phyloP scores from a whole-genome alignment of 2,329 filamentous ascomycete species.

The Pestalotiopsis sp. region DNA sequence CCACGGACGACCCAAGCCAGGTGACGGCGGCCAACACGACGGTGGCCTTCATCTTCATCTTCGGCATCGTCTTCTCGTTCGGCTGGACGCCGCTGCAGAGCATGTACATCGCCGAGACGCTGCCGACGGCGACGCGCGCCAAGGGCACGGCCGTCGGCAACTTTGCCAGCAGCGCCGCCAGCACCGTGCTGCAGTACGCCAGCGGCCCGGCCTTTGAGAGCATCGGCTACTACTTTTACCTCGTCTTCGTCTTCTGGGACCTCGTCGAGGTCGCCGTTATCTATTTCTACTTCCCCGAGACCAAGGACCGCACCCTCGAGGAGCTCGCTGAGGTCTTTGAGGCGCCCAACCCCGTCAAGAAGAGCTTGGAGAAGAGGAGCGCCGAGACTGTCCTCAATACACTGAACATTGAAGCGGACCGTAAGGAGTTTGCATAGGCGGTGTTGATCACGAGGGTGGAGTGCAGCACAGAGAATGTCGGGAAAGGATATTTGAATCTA shows the following conservation, averaged over 20 bases:
- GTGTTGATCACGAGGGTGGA: neutral
- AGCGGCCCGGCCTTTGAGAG: constrained; percentile 42
- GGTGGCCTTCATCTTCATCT: constrained; percentile 54
- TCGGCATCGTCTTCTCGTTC: constrained; percentile 52
- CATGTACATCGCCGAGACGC: constrained; percentile 50
- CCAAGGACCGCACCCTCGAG: constrained; percentile 33
- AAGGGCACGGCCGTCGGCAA: constrained; percentile 47
- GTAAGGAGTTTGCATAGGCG: neutral
- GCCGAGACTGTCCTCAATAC: constrained; percentile 12
- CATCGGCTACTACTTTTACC: constrained; percentile 38
- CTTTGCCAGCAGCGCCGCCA: constrained; percentile 38
- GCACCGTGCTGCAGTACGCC: constrained; percentile 44
- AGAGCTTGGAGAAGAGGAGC: constrained; percentile 24
- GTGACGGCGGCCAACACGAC: constrained; percentile 42
- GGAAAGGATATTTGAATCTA: neutral
- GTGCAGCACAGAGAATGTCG: neutral
- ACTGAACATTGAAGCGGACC: constrained; percentile 9
- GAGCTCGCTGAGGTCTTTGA: constrained; percentile 36
- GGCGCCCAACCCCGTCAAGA: constrained; percentile 36
- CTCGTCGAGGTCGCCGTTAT: constrained; percentile 33
- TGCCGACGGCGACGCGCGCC: constrained; percentile 45
- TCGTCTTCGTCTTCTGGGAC: constrained; percentile 39
- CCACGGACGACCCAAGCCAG: constrained; percentile 36
- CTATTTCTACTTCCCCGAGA: constrained; percentile 37
- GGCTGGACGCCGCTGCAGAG: constrained; percentile 52